Base-by-base conservation (phyloP, 495 filamentous ascomycete genomes). In the Xylaria acuta region DNA sequence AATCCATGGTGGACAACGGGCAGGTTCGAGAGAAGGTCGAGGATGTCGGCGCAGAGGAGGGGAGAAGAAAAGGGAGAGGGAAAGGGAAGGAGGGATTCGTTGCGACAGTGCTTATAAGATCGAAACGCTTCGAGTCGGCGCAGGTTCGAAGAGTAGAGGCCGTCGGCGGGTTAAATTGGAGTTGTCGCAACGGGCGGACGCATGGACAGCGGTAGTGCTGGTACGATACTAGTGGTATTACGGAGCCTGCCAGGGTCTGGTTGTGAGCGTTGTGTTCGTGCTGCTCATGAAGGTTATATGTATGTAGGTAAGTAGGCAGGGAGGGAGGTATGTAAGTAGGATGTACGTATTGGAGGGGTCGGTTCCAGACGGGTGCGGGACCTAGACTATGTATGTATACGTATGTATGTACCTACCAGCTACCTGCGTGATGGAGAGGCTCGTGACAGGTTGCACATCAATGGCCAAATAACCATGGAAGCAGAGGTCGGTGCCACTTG, bases 1-100 rank as follows among this genome's bases (percentile, higher is more conserved):
- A 99, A 79, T 90, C 90, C 94, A 97, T 97, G 77, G 69, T 76
- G 72, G 75, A 73, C 67, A 77, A 79, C 75, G 69, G 67, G 73
- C 30, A 20, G 70, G 59, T 12, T 54, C 6, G 34, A 45, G 45
- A 41, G 11, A 25, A 27, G 20, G 60, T 47, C n/a, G 27, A 69
- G 16, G 41, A 58, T 0, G 60, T 20, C 38, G 47, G 20, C 20
- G 18, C 18, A 56, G 14, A 16, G 27, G 53, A 38, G 5, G 51
- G 32, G 5, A 5, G 36, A 45, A 34, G 41, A 27, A 34, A 47
- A 9, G 8, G 32, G 34, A 40, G 16, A 38, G 32, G 30, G 25
- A 27, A 18, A n/a, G 53, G 4, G 22, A 47, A 25, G 18, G 45
- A 40, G 11, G 22, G 45, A 25, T 54, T 43, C 58, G 30, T 34